These are phyloP conservation scores for Udeniomyces megalosporus DNA, from an alignment of 768 basidiomycete genomes.

Conservation along the genomic window DNA sequence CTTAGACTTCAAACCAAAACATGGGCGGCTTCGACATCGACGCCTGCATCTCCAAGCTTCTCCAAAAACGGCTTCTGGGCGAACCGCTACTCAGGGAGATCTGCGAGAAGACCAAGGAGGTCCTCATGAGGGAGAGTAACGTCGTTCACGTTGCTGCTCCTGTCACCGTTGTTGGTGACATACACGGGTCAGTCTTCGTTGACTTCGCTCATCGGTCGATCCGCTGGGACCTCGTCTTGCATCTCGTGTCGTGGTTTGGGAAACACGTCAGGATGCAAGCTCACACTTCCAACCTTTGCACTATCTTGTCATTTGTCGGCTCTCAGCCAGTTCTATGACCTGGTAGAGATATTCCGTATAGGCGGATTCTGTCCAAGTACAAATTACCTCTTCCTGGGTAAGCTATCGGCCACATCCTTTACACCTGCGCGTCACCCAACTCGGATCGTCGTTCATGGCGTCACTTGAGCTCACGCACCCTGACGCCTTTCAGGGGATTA, in stretches of 20 bases:
- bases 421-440: not conserved
- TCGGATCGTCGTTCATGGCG: too few species aligned
- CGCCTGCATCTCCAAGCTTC: slow-evolving; percentile 79
- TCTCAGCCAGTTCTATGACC: slow-evolving; percentile 95
- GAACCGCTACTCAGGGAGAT: slow-evolving; percentile 91
- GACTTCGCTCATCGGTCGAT: not conserved
- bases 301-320: not conserved
- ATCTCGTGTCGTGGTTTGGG: not conserved
- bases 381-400: slow-evolving; percentile 95
- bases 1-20: too few species aligned
- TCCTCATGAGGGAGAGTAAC: slow-evolving; percentile 96
- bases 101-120: slow-evolving; percentile 99
- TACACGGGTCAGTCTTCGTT: slow-evolving; percentile 69
- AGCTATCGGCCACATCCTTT: slow-evolving; percentile 25
- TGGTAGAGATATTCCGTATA: slow-evolving; percentile 98
- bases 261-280: too few species aligned
- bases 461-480: not conserved
- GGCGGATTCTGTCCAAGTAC: slow-evolving; percentile 92
- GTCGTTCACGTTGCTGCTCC: slow-evolving; percentile 94
- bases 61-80: slow-evolving; percentile 82
- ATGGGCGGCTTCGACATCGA: slow-evolving; percentile 63
- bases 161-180: slow-evolving; percentile 96
- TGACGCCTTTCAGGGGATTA: slow-evolving; percentile 87
- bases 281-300: too few species aligned
- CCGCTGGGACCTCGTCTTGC: not conserved